Evolutionary conservation across 441 rosid genomes (phyloP).

Genomic region (Populus hybrid): DNA sequence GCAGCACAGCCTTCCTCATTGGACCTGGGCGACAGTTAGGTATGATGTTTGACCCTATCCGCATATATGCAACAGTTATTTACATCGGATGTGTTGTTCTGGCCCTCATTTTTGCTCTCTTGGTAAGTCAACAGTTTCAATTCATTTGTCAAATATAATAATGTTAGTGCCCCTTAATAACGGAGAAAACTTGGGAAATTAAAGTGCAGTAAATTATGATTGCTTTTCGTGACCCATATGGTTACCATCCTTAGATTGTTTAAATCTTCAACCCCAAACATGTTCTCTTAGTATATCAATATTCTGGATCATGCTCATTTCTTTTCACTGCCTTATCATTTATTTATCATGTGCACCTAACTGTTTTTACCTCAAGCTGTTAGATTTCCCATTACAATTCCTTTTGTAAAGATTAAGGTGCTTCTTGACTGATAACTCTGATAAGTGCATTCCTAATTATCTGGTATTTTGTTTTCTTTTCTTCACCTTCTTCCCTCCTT

Average conservation of each 20-base stretch:
- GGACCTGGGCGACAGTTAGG: constrained; percentile 70
- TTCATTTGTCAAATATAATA: neutral
- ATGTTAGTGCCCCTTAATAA: neutral
- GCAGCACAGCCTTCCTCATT: constrained; percentile 94
- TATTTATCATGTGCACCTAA: neutral
- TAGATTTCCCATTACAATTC: neutral
- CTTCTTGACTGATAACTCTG: neutral
- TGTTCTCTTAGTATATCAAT: neutral
- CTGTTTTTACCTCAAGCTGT: neutral
- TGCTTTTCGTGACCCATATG: neutral
- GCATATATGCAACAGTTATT: constrained; percentile 68
- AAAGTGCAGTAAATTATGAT: neutral
- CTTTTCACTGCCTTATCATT: neutral
- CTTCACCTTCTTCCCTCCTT: neutral
- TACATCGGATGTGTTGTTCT: constrained; percentile 69
- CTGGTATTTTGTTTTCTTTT: neutral
- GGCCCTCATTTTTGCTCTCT: constrained; percentile 79
- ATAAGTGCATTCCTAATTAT: neutral
- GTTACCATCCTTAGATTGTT: constrained; percentile 3
- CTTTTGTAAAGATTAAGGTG: neutral
- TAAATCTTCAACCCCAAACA: neutral
- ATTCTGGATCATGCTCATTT: neutral
- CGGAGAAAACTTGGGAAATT: neutral
- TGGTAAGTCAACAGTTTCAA: constrained; percentile 43
- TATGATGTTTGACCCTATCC: constrained; percentile 85